phyloP scores from a whole-genome alignment of 2,329 filamentous ascomycete species.

The Penicillium occitanis region DNA sequence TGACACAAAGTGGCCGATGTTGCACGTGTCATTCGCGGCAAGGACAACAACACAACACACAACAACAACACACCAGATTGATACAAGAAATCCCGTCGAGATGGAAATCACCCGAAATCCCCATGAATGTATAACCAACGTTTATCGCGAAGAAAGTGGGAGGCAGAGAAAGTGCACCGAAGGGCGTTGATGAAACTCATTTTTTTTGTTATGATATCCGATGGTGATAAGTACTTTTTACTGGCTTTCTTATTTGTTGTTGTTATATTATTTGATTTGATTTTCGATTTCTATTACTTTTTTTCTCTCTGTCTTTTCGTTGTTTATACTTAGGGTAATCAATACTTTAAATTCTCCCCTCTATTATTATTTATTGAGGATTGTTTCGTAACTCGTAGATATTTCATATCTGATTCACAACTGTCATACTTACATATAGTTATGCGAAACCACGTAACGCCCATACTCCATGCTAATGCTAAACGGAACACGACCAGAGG shows the following conservation, averaged over 20 bases:
- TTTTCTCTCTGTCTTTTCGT: background rate
- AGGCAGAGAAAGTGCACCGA: slow-evolving; percentile 6
- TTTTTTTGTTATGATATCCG: slow-evolving; percentile 11
- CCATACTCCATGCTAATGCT: slow-evolving; percentile 14
- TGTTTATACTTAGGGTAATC: background rate
- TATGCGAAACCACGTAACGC: background rate
- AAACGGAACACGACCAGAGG: slow-evolving; percentile 18
- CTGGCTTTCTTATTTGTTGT: slow-evolving; percentile 2
- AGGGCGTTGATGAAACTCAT: background rate
- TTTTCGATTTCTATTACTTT: background rate
- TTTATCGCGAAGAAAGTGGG: background rate
- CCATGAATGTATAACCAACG: slow-evolving; percentile 16
- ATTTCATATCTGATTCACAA: background rate
- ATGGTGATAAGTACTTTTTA: background rate
- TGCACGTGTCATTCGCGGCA: background rate
- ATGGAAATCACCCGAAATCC: slow-evolving; percentile 5
- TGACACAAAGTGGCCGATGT: background rate
- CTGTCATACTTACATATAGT: background rate
- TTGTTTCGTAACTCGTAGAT: background rate
- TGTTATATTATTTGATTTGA: slow-evolving; percentile 14
- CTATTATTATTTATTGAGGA: background rate
- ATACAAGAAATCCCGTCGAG: slow-evolving; percentile 17
- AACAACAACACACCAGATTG: slow-evolving; percentile 2
- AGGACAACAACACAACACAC: background rate
- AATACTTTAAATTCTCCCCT: background rate